Base-by-base conservation (phyloP, 352 stramenopile species). In the Stramenopiles sp. region DNA sequence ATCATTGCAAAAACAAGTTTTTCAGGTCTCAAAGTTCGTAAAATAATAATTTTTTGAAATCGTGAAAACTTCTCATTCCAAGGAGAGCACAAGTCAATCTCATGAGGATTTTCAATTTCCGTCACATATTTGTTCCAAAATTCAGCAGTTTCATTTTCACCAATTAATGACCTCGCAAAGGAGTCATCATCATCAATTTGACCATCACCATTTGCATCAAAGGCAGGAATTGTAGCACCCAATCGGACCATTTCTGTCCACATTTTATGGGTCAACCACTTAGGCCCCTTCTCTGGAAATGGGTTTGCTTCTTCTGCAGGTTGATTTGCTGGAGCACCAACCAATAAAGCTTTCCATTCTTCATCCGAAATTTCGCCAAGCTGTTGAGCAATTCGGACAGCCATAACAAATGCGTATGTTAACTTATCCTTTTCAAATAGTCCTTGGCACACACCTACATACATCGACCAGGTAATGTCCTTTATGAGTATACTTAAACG, bases 371-470 rank as follows among this genome's bases (percentile, higher is more conserved):
- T 75, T 0, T 52, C 50, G 21, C 60, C 61, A 12, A 52, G 51
- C 38, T 80, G 66, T 0, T 75, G 46, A 2, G 73, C 34, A 41
- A 88, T 83, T 21, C 66, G 72, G 12, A 65, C 55, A 1, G 62
- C 67, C 26, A 90, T 81, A 55, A 83, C 77, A 46, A 89, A 79
- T 6, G 72, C 65, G 50, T 78, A 90, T 12, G 88, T 59, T 29
- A 90, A 62, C 50, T 91, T 91, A 55, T 91, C 67, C 37, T 76
- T 77, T 48, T 89, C 74, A 44, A 91, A 90, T 1, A 91, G 49
- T 0, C 74, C 74, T 1, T 71, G 62, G 45, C 74, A 87, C 0
- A 91, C 59, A 53, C 90, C 87, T 2, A 76, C 63, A 41, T 79
- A 91, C 57, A 88, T 80, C 28, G 62, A 78, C 29, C 55, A 55